These are phyloP conservation scores for Citrus trifoliata DNA, from an alignment of 345 rosid genomes.

Conservation along the genomic window DNA sequence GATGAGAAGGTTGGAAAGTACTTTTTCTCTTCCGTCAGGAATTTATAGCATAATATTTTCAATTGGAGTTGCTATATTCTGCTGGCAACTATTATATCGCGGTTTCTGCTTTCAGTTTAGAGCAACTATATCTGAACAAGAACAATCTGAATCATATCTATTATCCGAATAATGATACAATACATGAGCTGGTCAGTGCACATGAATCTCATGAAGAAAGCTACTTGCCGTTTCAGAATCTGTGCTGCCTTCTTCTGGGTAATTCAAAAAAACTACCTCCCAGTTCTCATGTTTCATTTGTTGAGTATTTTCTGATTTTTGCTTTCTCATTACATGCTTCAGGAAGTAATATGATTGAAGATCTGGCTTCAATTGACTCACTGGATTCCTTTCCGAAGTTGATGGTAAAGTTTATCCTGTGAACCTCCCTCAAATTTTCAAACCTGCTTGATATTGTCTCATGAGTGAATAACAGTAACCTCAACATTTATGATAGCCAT, in stretches of 20 bases:
- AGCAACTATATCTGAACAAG: constrained; percentile 80
- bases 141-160: constrained; percentile 58
- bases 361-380: constrained; percentile 61
- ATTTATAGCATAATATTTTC: not conserved
- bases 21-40: constrained; percentile 11
- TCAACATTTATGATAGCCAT: not conserved
- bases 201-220: constrained; percentile 33
- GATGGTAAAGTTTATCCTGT: constrained; percentile 50
- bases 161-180: constrained; percentile 39
- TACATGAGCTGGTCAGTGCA: constrained; percentile 20
- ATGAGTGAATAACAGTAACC: not conserved
- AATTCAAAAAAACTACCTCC: constrained; percentile 16
- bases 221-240: constrained; percentile 54
- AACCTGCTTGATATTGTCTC: not conserved
- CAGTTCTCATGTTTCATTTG: not conserved
- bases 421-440: not conserved
- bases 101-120: constrained; percentile 54
- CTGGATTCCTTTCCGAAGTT: constrained; percentile 65
- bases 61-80: not conserved
- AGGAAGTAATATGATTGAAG: constrained; percentile 71
- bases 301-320: constrained; percentile 13
- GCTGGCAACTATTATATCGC: not conserved
- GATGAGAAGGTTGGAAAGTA: constrained; percentile 59
- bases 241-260: constrained; percentile 87
- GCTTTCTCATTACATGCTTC: constrained; percentile 19